A percentile compares a stretch with the other conserved stretches of the same genome.
Conservation (phyloP, 768 basidiomycete genomes). For the Hericium erinaceus region DNA sequence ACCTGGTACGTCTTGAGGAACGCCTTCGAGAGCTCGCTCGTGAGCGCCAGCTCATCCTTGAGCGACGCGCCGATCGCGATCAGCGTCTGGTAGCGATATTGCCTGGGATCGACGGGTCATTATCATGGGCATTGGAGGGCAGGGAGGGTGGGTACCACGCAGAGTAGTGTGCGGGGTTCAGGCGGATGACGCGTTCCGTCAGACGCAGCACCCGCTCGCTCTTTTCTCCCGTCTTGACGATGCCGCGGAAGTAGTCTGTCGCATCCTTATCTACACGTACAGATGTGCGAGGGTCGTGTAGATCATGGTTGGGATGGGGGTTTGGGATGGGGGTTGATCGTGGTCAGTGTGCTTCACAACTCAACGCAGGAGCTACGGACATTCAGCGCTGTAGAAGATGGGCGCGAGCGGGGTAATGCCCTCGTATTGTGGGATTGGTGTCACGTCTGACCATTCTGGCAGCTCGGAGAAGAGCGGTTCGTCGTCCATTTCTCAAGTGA, state of each 20-base stretch:
- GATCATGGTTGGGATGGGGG: background rate
- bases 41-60: slow-evolving; percentile 68
- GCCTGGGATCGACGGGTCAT: slow-evolving; percentile 43
- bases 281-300: slow-evolving; percentile 7
- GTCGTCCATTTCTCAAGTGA: background rate
- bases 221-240: slow-evolving; percentile 70
- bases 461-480: slow-evolving; percentile 45
- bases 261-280: slow-evolving; percentile 72
- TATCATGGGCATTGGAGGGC: background rate
- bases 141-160: slow-evolving; percentile 63
- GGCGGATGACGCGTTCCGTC: slow-evolving; percentile 79
- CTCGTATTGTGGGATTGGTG: slow-evolving; percentile 76
- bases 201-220: slow-evolving; percentile 75
- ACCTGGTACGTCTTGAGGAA: slow-evolving; percentile 97
- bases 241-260: slow-evolving; percentile 84
- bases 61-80: slow-evolving; percentile 58
- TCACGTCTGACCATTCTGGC: slow-evolving; percentile 73
- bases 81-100: slow-evolving; percentile 88
- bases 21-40: slow-evolving; percentile 78
- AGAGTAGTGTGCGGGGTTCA: slow-evolving; percentile 95
- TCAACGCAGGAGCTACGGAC: slow-evolving; percentile 37
- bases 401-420: slow-evolving; percentile 72
- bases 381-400: slow-evolving; percentile 85
- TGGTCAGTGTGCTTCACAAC: background rate
- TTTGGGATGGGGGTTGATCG: background rate